These are phyloP conservation scores for Puccinia coronata DNA, from an alignment of 1,284 basidiomycete genomes.

Conservation along the genomic window DNA sequence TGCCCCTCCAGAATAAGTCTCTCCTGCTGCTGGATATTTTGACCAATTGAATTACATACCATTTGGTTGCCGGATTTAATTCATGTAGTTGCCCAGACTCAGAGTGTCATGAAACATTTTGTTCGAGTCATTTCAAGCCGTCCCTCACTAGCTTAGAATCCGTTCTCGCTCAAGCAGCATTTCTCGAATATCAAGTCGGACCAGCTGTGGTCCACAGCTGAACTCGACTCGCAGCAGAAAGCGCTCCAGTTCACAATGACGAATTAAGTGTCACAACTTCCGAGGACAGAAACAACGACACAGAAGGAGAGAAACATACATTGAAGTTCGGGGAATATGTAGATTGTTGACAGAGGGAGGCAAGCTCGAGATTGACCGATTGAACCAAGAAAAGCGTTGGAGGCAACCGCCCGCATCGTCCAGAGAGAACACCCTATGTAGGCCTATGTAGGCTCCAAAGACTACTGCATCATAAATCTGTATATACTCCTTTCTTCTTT, in stretches of 20 bases:
- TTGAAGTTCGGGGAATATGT: no score
- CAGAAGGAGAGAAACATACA: no score
- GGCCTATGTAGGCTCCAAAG: neutral
- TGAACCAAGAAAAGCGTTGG: neutral
- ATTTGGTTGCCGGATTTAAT: neutral
- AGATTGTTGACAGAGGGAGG: conserved; percentile 11
- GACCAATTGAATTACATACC: neutral
- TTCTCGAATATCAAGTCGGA: neutral
- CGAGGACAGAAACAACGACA: neutral
- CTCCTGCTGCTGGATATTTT: neutral
- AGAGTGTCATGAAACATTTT: conserved; percentile 39
- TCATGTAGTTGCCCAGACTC: conserved; percentile 36
- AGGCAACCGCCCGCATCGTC: neutral
- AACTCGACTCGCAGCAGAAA: conserved; percentile 31
- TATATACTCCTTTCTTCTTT: neutral
- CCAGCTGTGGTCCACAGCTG: conserved; percentile 18
- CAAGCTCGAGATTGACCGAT: conserved; percentile 3
- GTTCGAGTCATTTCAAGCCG: conserved; percentile 44
- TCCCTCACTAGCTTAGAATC: conserved; percentile 17
- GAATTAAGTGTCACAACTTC: neutral
- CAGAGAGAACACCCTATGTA: neutral
- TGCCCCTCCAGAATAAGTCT: conserved; percentile 40
- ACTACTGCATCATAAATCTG: conserved; percentile 10
- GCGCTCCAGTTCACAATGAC: conserved; percentile 26
- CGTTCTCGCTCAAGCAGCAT: conserved; percentile 6